Percentiles rank a stretch among this genome's conserved stretches.
phyloP scores from a whole-genome alignment of 2,329 filamentous ascomycete genomes.

The Sclerotinia borealis region DNA sequence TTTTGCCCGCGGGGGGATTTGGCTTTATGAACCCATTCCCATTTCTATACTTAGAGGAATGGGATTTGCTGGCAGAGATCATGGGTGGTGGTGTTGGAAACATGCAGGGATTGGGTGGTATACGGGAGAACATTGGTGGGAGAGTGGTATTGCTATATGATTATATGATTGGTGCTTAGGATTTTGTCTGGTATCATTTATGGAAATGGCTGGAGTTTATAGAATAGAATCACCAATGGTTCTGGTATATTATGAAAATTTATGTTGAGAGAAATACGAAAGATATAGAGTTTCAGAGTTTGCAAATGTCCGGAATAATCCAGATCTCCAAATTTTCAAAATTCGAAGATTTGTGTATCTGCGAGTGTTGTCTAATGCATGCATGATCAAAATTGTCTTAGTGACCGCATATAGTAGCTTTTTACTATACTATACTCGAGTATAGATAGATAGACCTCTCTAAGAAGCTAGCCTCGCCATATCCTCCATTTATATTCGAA shows the following conservation, averaged over 20 bases:
- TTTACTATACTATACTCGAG: no score
- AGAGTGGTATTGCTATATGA: constrained; percentile 21
- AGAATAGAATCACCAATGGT: no score
- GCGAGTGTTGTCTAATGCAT: no score
- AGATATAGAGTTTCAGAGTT: not conserved
- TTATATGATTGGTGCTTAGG: not conserved
- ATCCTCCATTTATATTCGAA: no score
- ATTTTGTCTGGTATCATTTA: not conserved
- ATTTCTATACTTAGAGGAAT: constrained; percentile 63
- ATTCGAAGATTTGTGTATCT: no score
- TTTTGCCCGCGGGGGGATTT: constrained; percentile 65
- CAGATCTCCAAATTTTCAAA: no score
- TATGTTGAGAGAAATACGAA: not conserved
- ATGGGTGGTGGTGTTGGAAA: constrained; percentile 64
- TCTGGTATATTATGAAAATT: not conserved
- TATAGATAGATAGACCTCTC: no score
- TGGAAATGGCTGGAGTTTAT: not conserved
- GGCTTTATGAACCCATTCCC: constrained; percentile 78
- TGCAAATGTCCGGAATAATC: no score
- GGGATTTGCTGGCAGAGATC: constrained; percentile 54
- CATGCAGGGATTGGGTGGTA: constrained; percentile 47
- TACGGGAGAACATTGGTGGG: constrained; percentile 58
- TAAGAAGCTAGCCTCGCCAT: no score
- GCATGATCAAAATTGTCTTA: no score
- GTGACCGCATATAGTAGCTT: no score